Conservation (phyloP, 148 eudicot species). For the Pouteria glomerata region DNA sequence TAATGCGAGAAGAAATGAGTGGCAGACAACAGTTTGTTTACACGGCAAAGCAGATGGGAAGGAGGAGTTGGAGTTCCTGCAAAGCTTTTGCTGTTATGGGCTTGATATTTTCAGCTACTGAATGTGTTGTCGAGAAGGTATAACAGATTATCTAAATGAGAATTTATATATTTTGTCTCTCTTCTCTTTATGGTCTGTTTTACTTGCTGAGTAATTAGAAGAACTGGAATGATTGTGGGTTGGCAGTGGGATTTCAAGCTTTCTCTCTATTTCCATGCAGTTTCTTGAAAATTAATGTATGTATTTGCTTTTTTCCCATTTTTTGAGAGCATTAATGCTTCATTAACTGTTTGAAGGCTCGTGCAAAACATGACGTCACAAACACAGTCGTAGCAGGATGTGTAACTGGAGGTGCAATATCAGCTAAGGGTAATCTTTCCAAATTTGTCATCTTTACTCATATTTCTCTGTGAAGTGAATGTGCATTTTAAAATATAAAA, state of each 20-base stretch:
- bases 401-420: slow-evolving; percentile 76
- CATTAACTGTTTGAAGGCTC: slow-evolving; percentile 40
- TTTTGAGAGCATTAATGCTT: slow-evolving; percentile 10
- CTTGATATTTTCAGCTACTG: slow-evolving; percentile 68
- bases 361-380: slow-evolving; percentile 85
- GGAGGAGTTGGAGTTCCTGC: slow-evolving; percentile 88
- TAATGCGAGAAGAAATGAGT: slow-evolving; percentile 71
- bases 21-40: slow-evolving; percentile 61
- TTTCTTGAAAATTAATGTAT: not conserved
- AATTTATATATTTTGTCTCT: not conserved
- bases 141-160: not conserved
- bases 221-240: not conserved
- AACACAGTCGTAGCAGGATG: slow-evolving; percentile 91
- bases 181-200: not conserved
- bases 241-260: not conserved
- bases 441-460: not conserved
- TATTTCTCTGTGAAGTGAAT: not conserved
- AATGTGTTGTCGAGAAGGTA: slow-evolving; percentile 89
- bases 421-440: slow-evolving; percentile 59
- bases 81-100: slow-evolving; percentile 94
- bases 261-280: not conserved
- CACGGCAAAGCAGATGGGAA: slow-evolving; percentile 85
- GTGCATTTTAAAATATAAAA: not conserved
- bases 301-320: not conserved
- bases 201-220: not conserved